Conservation (phyloP, 805 yeast species). For the Kazachstania africana region DNA sequence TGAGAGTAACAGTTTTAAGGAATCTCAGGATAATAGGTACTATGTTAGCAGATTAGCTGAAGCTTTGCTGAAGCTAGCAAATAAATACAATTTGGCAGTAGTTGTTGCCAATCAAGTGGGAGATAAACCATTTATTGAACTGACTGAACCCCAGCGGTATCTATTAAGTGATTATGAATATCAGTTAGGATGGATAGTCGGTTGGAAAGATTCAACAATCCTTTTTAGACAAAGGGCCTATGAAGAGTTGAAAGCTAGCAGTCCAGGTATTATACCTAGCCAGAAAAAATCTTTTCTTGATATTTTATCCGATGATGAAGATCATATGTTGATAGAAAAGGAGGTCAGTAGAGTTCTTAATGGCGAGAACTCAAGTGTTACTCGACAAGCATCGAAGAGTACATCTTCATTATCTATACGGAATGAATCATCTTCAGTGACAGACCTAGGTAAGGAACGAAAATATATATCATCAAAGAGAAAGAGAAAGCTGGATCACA, state of each 20-base stretch:
- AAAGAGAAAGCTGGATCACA: slow-evolving; percentile 24
- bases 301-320: slow-evolving; percentile 23
- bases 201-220: slow-evolving; percentile 50
- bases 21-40: slow-evolving; percentile 30
- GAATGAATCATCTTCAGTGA: background rate
- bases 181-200: slow-evolving; percentile 62
- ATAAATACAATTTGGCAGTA: slow-evolving; percentile 40
- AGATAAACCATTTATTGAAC: slow-evolving; percentile 32
- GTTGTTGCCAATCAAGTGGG: slow-evolving; percentile 74
- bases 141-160: slow-evolving; percentile 5
- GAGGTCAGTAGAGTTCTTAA: slow-evolving; percentile 7
- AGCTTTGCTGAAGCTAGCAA: slow-evolving; percentile 39
- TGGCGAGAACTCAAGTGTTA: background rate
- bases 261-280: no score
- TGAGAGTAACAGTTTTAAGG: slow-evolving; percentile 27
- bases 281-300: slow-evolving; percentile 2
- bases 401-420: background rate
- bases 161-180: slow-evolving; percentile 36
- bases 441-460: no score
- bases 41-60: slow-evolving; percentile 35
- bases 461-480: slow-evolving; percentile 4
- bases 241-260: slow-evolving; percentile 3
- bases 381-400: background rate
- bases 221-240: slow-evolving; percentile 18
- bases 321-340: slow-evolving; percentile 15